Conservation (phyloP, 495 filamentous ascomycete genomes). For the Talaromyces borbonicus region DNA sequence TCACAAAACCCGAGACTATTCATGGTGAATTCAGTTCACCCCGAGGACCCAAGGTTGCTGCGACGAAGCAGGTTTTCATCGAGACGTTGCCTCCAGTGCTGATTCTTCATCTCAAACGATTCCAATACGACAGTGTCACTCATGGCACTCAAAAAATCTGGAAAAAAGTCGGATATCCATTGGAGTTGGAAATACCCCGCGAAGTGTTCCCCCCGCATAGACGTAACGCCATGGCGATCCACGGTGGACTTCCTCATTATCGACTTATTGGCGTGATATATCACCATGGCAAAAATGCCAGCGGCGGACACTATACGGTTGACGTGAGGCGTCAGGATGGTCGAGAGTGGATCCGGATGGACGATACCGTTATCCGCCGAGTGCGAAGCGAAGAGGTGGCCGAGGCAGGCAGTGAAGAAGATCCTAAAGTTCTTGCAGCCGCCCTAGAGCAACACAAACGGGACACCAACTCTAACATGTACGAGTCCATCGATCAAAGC, state of each 20-base stretch:
- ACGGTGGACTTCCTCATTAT: constrained; percentile 67
- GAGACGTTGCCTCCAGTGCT: constrained; percentile 87
- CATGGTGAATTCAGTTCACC: constrained; percentile 81
- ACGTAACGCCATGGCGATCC: constrained; percentile 50
- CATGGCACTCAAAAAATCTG: constrained; percentile 90
- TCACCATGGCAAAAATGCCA: constrained; percentile 92
- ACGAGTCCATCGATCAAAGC: constrained; percentile 61
- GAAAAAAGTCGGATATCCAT: constrained; percentile 93
- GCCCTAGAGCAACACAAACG: constrained; percentile 57
- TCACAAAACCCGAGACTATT: constrained; percentile 75
- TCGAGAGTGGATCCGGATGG: constrained; percentile 87
- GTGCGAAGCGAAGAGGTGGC: constrained; percentile 85
- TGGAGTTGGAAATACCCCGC: constrained; percentile 86
- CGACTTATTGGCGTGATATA: constrained; percentile 87
- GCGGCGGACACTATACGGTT: constrained; percentile 92
- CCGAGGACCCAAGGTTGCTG: constrained; percentile 62
- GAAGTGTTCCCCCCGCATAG: constrained; percentile 78
- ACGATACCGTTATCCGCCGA: constrained; percentile 84
- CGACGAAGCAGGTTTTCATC: constrained; percentile 91
- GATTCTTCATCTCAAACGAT: constrained; percentile 92
- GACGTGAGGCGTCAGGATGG: constrained; percentile 91
- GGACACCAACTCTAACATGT: constrained; percentile 39
- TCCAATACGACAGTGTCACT: constrained; percentile 85
- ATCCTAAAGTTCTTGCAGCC: constrained; percentile 56
- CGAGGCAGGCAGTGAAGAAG: constrained; percentile 71